Evolutionary conservation across 1,284 basidiomycete genomes (phyloP).

Genomic region (Malassezia obtusa): DNA sequence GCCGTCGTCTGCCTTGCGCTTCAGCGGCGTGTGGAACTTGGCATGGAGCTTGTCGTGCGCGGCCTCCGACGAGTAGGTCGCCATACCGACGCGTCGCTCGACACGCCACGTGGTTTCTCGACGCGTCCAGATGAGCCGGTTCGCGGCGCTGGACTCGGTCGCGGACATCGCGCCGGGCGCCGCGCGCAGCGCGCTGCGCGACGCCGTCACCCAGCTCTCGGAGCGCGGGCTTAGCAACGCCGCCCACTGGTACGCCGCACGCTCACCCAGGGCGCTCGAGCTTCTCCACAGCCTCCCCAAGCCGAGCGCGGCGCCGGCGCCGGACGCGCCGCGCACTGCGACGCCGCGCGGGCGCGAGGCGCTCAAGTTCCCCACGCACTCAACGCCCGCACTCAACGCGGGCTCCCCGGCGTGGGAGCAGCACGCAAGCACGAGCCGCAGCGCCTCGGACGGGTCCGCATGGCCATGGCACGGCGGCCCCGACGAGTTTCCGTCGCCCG

Average conservation of each 20-base stretch:
- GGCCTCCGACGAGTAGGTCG: slow-evolving; percentile 11
- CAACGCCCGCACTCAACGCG: slow-evolving; percentile 35
- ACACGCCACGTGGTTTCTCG: neutral
- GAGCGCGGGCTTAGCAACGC: slow-evolving; percentile 11
- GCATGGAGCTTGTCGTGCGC: slow-evolving; percentile 12
- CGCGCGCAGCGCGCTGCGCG: neutral
- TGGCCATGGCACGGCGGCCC: neutral
- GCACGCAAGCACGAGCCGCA: slow-evolving; percentile 9
- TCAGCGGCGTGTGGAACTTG: slow-evolving; percentile 13
- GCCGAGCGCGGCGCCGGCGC: neutral
- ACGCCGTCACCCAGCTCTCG: slow-evolving; percentile 3
- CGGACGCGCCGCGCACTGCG: neutral
- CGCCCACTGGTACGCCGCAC: slow-evolving; percentile 13
- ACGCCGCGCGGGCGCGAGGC: neutral
- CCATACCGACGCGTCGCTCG: neutral
- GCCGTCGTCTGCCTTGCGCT: slow-evolving; percentile 1
- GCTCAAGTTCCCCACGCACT: slow-evolving; percentile 29
- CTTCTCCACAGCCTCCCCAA: slow-evolving; percentile 25
- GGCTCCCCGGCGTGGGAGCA: slow-evolving; percentile 14
- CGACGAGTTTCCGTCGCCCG: neutral
- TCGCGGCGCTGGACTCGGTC: slow-evolving; percentile 7
- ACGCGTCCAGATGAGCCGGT: slow-evolving; percentile 1
- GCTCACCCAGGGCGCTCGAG: slow-evolving; percentile 26
- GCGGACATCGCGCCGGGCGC: slow-evolving; percentile 7
- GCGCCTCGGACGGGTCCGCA: slow-evolving; percentile 16